Evolutionary conservation across 139 green algal genomes (phyloP), one percentile per base, ranked within the genome.

Genomic region (Bryopsis sp.): DNA sequence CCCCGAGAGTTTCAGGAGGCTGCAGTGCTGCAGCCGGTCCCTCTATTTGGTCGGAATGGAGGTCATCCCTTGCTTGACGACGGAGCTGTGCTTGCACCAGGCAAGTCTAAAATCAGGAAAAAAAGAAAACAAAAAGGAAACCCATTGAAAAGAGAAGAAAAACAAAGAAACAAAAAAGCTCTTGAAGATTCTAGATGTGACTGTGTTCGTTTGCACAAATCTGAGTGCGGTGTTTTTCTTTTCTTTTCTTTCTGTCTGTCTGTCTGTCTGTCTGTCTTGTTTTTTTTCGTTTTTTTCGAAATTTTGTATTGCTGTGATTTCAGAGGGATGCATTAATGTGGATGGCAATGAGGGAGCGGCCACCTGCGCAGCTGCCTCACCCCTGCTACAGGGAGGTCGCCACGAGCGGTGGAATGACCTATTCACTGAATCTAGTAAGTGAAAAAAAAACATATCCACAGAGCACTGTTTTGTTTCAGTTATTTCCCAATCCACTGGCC

Each of bases 61-160:
- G 33, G 8, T 26, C 8, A 61, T 61, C 15, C 50, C 50, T 61
- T 61, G 24, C 5, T 36, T 61, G 24, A 61, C 31, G 24, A 61
- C 50, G 6, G 50, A 28, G 33, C 50, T 61, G 24, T 28, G 19
- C 50, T 6, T 33, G 33, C 50, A 61, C 33, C 50, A 61, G 50
- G 19, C 19, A 50, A 11, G 43, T 26, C 19, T 50, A 50, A 11
- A 26, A 19, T 11, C 19, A 50, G 43, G 15, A 32, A 6, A 61
- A 61, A 26, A 8, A 15, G 50, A 61, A 26, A 61, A 61, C 50
- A 61, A 61, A 6, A 28, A 61, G 50, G 50, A 61, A 50, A 26
- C 15, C 43, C 19, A 26, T 50, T 19, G 43, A 19, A 19, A 19
- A 50, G 19, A 50, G 43, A 50, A 50, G 43, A 50, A 50, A 50